phyloP scores from a whole-genome alignment of 2,329 filamentous ascomycete genomes.

The Didymella pomorum region DNA sequence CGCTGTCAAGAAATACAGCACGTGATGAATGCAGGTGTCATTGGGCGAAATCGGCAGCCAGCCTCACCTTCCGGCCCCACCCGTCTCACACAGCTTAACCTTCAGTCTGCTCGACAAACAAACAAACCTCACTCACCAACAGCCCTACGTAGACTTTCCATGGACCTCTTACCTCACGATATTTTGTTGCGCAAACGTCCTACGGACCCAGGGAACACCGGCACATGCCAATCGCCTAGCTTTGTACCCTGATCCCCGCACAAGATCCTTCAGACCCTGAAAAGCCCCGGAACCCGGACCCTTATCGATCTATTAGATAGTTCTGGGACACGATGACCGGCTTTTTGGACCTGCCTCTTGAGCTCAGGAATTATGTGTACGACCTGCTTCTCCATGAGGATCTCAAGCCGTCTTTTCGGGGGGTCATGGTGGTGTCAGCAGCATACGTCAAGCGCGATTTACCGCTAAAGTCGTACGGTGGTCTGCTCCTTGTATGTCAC shows the following conservation, averaged over 20 bases:
- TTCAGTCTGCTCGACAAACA: conserved; percentile 16
- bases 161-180: conserved; percentile 15
- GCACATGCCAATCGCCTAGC: conserved; percentile 10
- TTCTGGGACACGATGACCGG: conserved; percentile 32
- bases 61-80: conserved; percentile 22
- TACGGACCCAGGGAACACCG: conserved; percentile 14
- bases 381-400: conserved; percentile 36
- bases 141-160: conserved; percentile 10
- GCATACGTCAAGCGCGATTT: conserved; percentile 39
- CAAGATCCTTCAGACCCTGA: conserved; percentile 25
- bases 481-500: conserved; percentile 33
- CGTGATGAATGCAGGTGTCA: conserved; percentile 9
- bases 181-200: conserved; percentile 18
- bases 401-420: conserved; percentile 34
- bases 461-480: conserved; percentile 40
- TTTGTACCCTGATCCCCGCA: conserved; percentile 21
- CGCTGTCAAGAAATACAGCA: conserved; percentile 4
- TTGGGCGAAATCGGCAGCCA: conserved; percentile 15
- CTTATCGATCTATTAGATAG: conserved; percentile 23
- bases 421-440: conserved; percentile 42
- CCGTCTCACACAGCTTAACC: conserved; percentile 20
- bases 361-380: conserved; percentile 42
- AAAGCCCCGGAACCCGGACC: conserved; percentile 8
- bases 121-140: conserved; percentile 6
- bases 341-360: conserved; percentile 42